A percentile compares a stretch with the other conserved stretches of the same genome.
Conservation (phyloP, 495 filamentous ascomycete genomes). For the Daldinia bambusicola region DNA sequence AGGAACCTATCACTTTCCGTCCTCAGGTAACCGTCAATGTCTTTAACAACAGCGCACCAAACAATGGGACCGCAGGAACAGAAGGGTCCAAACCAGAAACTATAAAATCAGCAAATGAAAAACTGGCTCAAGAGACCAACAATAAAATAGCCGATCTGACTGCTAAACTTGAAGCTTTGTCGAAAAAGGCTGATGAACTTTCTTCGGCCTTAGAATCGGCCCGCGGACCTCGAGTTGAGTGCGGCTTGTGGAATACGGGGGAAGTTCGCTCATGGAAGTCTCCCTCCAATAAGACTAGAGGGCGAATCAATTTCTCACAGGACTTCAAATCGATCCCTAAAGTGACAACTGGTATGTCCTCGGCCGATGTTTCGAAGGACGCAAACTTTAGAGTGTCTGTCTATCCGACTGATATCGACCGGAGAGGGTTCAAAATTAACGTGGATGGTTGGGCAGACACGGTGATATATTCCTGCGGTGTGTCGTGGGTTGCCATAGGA, state of each 20-base stretch:
- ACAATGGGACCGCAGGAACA: background rate
- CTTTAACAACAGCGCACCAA: slow-evolving; percentile 1
- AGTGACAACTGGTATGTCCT: background rate
- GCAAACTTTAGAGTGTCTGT: slow-evolving; percentile 6
- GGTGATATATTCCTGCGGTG: background rate
- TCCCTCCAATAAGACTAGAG: background rate
- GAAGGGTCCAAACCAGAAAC: background rate
- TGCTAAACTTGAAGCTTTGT: slow-evolving; percentile 1
- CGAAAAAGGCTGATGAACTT: slow-evolving; percentile 4
- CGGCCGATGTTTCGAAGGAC: background rate
- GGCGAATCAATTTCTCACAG: background rate
- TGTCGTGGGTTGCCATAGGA: slow-evolving; percentile 27
- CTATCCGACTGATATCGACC: slow-evolving; percentile 9
- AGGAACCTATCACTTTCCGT: background rate
- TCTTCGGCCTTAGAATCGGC: background rate
- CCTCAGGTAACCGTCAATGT: slow-evolving; percentile 19
- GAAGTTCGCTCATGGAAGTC: slow-evolving; percentile 4
- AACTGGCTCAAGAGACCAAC: too few species aligned
- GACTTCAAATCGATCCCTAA: background rate
- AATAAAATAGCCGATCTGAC: background rate
- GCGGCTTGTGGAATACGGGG: slow-evolving; percentile 12
- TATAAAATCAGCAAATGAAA: background rate
- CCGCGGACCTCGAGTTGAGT: background rate
- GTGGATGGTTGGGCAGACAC: slow-evolving; percentile 9
- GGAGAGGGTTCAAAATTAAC: slow-evolving; percentile 7